phyloP scores from a whole-genome alignment of 192 early-diverging fungal genomes.

The Coemansia sp. region DNA sequence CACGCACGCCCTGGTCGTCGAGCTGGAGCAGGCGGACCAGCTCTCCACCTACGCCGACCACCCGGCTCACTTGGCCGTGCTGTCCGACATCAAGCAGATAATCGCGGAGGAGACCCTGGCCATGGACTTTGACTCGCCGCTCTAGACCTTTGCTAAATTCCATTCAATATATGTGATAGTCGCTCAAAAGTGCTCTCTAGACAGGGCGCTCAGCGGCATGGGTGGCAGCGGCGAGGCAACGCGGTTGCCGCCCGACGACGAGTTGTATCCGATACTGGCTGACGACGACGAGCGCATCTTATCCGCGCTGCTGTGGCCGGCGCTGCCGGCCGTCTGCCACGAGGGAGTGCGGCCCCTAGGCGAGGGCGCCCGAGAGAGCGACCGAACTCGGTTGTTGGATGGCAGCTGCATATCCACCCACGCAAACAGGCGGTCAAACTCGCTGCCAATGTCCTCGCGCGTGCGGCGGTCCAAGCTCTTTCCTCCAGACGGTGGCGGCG shows the following conservation, averaged over 20 bases:
- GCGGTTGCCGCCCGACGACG: constrained; percentile 39
- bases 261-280: constrained; percentile 45
- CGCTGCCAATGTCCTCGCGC: constrained; percentile 58
- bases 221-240: constrained; percentile 45
- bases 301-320: constrained; percentile 1
- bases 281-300: constrained; percentile 41
- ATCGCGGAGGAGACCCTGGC: constrained; percentile 27
- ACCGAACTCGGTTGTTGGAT: constrained; percentile 29
- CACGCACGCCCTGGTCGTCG: constrained; percentile 37
- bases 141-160: background rate
- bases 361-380: constrained; percentile 40
- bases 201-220: constrained; percentile 19
- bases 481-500: constrained; percentile 2
- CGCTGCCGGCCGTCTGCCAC: constrained; percentile 28
- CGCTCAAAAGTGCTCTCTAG: constrained; percentile 7
- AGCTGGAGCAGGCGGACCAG: constrained; percentile 26
- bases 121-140: constrained; percentile 28
- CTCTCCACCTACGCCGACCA: constrained; percentile 27
- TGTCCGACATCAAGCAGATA: constrained; percentile 29
- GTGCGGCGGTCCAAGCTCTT: constrained; percentile 38
- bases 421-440: constrained; percentile 58
- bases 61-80: constrained; percentile 30
- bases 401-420: constrained; percentile 58
- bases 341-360: constrained; percentile 45
- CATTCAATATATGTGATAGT: background rate